These are phyloP conservation scores for Mycena citricolor DNA, from an alignment of 1,284 basidiomycete species.

Conservation along the genomic window DNA sequence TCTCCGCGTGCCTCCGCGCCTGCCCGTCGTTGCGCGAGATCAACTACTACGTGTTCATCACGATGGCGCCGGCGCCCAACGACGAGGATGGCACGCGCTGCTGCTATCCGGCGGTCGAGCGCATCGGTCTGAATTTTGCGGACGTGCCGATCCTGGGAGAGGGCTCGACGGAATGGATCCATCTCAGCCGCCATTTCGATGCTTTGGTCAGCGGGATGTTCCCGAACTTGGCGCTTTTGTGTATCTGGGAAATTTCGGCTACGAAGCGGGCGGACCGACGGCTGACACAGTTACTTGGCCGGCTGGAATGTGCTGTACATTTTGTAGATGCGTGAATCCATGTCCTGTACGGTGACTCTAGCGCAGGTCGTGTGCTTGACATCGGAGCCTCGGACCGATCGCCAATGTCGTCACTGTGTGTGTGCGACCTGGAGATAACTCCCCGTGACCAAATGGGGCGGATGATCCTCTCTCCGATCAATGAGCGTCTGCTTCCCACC, in stretches of 20 bases:
- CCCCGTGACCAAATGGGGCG: no score
- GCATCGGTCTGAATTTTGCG: constrained; percentile 12
- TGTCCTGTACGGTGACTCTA: no score
- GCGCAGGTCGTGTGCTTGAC: no score
- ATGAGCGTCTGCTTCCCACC: no score
- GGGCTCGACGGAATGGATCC: constrained; percentile 7
- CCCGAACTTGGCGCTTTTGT: constrained; percentile 11
- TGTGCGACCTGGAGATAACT: no score
- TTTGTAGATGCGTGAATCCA: no score
- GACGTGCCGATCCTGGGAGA: constrained; percentile 10
- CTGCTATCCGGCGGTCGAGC: constrained; percentile 12
- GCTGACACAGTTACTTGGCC: no score
- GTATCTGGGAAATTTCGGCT: constrained; percentile 7
- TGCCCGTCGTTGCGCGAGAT: constrained; percentile 51
- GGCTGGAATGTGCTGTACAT: no score
- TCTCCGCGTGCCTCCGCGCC: constrained; percentile 44
- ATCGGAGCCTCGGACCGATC: no score
- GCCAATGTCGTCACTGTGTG: no score
- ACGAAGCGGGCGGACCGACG: no score
- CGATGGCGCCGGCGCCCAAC: constrained; percentile 33
- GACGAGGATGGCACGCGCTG: constrained; percentile 12
- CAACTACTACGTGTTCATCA: constrained; percentile 60
- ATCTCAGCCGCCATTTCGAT: constrained; percentile 14
- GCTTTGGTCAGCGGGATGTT: constrained; percentile 11
- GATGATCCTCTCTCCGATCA: no score